A percentile compares a stretch with the other conserved stretches of the same genome.
Evolutionary conservation across 768 basidiomycete species (phyloP).

Genomic region (Tylopilus vinaceipallidus): DNA sequence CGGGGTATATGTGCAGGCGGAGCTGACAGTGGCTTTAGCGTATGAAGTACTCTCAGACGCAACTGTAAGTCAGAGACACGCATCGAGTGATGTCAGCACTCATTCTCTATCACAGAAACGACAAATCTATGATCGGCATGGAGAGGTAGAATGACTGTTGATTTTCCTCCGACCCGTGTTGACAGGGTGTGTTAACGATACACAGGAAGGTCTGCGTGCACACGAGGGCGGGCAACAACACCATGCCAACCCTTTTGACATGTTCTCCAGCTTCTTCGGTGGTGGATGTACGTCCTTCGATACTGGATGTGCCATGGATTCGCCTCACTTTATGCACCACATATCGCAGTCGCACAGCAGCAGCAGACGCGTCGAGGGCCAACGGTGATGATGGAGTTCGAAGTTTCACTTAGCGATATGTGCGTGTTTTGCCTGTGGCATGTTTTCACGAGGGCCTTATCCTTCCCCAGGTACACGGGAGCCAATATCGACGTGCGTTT

Average conservation of each 20-base stretch:
- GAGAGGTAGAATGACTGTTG: constrained; percentile 54
- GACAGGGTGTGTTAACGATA: constrained; percentile 10
- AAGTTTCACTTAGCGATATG: constrained; percentile 85
- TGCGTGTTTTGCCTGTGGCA: constrained; percentile 33
- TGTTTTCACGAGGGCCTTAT: constrained; percentile 1
- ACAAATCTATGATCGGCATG: constrained; percentile 90
- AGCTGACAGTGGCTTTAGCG: constrained; percentile 43
- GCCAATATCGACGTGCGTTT: constrained; percentile 75
- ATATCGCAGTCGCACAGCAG: constrained; percentile 28
- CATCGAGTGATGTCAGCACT: not conserved
- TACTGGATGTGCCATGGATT: not conserved
- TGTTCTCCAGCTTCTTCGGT: constrained; percentile 92
- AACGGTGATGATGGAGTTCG: constrained; percentile 76
- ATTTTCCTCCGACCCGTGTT: not conserved
- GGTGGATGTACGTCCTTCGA: constrained; percentile 58
- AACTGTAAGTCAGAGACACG: constrained; percentile 46
- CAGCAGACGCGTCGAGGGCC: constrained; percentile 76
- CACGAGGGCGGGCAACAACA: constrained; percentile 82
- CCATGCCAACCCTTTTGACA: constrained; percentile 86
- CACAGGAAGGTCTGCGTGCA: constrained; percentile 84
- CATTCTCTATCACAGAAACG: constrained; percentile 61
- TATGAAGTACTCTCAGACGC: constrained; percentile 94
- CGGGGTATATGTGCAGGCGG: not conserved
- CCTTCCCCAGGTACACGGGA: constrained; percentile 66
- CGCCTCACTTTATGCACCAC: not conserved